phyloP scores from a whole-genome alignment of 2,329 filamentous ascomycete species.

The Microsporum canis region DNA sequence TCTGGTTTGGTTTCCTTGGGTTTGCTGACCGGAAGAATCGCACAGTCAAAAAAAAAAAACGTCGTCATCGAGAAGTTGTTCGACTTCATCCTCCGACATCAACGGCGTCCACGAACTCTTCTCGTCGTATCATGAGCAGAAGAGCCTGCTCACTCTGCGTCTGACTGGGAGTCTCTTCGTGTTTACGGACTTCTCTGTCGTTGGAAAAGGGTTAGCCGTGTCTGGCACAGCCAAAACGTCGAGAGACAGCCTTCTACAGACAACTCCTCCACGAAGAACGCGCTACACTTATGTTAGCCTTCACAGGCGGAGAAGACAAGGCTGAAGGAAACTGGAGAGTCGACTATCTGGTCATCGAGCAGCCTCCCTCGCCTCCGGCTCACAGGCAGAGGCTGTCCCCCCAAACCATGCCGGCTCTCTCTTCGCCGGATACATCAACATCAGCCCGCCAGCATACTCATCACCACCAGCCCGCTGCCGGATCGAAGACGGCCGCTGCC shows the following conservation, averaged over 20 bases:
- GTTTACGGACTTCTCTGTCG: not conserved
- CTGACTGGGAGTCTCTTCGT: not conserved
- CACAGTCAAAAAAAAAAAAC: too few relatives aligned
- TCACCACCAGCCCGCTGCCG: constrained; percentile 21
- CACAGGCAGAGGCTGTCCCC: not conserved
- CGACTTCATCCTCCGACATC: not conserved
- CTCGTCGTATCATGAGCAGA: not conserved
- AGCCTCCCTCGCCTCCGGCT: not conserved
- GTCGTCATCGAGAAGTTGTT: not conserved
- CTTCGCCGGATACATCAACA: constrained; percentile 8
- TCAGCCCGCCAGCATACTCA: not conserved
- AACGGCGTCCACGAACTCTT: not conserved
- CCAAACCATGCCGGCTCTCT: constrained; percentile 3
- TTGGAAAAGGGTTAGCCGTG: not conserved
- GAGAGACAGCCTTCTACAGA: not conserved
- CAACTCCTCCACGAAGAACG: not conserved
- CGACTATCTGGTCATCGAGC: constrained; percentile 1
- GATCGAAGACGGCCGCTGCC: constrained; percentile 16
- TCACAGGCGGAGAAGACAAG: not conserved
- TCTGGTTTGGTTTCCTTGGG: too few relatives aligned
- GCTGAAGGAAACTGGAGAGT: constrained; percentile 5
- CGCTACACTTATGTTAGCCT: not conserved
- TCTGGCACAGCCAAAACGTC: not conserved
- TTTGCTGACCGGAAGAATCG: too few relatives aligned
- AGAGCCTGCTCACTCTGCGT: not conserved